Base-by-base conservation (phyloP, 2,329 filamentous ascomycete genomes). In the Aspergillus tubingensis region DNA sequence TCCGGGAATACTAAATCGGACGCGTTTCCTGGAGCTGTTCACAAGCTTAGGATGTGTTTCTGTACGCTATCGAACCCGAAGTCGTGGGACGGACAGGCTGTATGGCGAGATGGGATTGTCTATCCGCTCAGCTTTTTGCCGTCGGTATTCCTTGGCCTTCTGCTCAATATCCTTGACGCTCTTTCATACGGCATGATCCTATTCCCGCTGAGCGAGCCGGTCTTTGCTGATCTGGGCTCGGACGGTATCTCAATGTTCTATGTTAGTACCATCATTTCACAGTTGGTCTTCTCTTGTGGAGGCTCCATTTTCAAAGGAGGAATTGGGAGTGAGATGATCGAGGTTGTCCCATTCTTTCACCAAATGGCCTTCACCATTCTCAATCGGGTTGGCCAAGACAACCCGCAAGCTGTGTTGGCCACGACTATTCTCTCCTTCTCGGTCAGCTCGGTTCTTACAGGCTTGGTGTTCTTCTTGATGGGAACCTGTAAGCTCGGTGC, bases 211-310 rank as follows among this genome's bases (percentile, higher is more conserved):
- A 93, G 94, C 6, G 90, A 91, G 64, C 87, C 91, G 7, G 85
- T 96, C 19, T 99, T 99, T 74, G 86, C 89, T 27, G 85, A 89
- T 63, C 86, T 98, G 6, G 95, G 94, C 1, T 89, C 94, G 0
- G 94, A 96, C 59, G 95, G 95, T 23, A 96, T 99, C 58, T 96
- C 95, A 0, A 97, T 99, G 77, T 99, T 98, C 79, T 99, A 98
- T 75, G 91, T 99, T 67, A 97, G 93, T 82, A 97, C 93, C 59
- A 96, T 99, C 64, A 85, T 98, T 43, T 91, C 95, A 0, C 95
- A 99, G 74, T 77, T 99, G 54, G 90, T 92, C 15, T 98, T 94
- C 74, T 97, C 94, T 0, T 83, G 84, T 19, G 88, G 88, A 3
- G 90, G 92, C 0, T 97, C 93, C 70, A 88, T 91, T 36, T 99